Evolutionary conservation across 495 filamentous ascomycete species (phyloP), one percentile per base, ranked within the genome.

Genomic region (Lepidopterella palustris): DNA sequence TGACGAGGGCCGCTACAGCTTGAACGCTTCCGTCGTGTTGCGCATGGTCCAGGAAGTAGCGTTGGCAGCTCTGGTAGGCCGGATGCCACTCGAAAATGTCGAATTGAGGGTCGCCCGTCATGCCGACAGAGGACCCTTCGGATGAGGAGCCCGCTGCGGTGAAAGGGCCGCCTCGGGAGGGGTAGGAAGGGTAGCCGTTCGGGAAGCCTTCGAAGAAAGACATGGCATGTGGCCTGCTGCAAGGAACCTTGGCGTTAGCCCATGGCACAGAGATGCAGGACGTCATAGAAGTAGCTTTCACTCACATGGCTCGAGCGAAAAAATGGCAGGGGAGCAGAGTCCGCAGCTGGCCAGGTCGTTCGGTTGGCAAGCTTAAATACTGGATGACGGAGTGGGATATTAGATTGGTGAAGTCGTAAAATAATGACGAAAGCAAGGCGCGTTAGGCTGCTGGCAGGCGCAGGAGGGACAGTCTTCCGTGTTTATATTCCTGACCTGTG

Each of bases 21-120:
- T 97, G 92, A 20, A 95, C 87, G 39, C 84, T 80, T 35, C 78
- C 81, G 59, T 82, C 86, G 73, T 95, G 88, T 69, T 97, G 93
- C 4, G 91, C 90, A 71, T 92, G 84, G 68, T 96, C 89, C 65
- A 97, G 77, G 74, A 98, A 98, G 77, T 95, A 97, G 39, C 83
- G 82, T 60, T 92, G 88, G 73, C 93, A 98, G 63, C 83, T 89
- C 71, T 92, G 89, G 73, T 96, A 96, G 51, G 86, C 83, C 15
- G 91, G 90, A 68, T 95, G 88, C 93, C 93, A 98, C 58, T 90
- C 87, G 70, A 97, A 84, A 58, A 97, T 86, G 72, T 96, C 92
- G 71, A 90, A 89, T 55, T 77, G 57, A 18, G 71, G 69, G 29
- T 71, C 66, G 45, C 58, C 58, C 23, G 64, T 58, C 42, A 57